Base-by-base conservation (phyloP, 129 eudicot genomes). In the Lonicera japonica region DNA sequence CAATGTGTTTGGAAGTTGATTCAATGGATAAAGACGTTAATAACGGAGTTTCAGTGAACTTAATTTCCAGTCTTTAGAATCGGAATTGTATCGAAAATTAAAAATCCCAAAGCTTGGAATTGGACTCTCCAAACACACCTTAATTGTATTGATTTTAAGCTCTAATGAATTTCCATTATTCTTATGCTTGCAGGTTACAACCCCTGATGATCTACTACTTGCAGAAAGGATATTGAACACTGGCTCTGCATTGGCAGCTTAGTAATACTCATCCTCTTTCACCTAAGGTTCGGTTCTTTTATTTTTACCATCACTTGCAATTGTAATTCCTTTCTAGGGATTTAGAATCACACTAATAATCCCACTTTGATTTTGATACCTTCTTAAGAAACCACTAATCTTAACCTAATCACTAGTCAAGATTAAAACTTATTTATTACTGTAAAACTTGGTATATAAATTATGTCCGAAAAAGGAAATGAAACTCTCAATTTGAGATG, bases 121-220 rank as follows among this genome's bases (percentile, higher is more conserved):
- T 2, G 36, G 36, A 6, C 2, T 29, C 36, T 6, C 36, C 36
- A 29, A 29, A 29, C 36, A 29, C 36, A 29, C 6, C 36, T 29
- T 60, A 23, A 17, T 50, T 64, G 5, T 25, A 29, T 25, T 24
- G 43, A 45, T 7, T 8, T 68, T 20, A 58, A 4, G 19, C 17
- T 22, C 51, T 19, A 45, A 60, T 47, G 10, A 23, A 36, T 54
- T 0, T 24, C 29, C 39, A 43, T 13, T 23, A 0, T 56, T 21
- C 40, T 61, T 39, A 15, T 52, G 70, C 36, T 54, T 77, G 76
- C 95, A 94, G 99, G 90, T 94, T 58, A 94, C 99, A 51, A 94
- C 99, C 58, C 99, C 99, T 0, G 95, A 94, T 72, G 99, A 94
- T 77, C 70, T 94, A 68, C 67, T 88, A 76, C 86, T 94, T 66